Conservation (phyloP, 1,284 basidiomycete genomes). For the Mycena citricolor region DNA sequence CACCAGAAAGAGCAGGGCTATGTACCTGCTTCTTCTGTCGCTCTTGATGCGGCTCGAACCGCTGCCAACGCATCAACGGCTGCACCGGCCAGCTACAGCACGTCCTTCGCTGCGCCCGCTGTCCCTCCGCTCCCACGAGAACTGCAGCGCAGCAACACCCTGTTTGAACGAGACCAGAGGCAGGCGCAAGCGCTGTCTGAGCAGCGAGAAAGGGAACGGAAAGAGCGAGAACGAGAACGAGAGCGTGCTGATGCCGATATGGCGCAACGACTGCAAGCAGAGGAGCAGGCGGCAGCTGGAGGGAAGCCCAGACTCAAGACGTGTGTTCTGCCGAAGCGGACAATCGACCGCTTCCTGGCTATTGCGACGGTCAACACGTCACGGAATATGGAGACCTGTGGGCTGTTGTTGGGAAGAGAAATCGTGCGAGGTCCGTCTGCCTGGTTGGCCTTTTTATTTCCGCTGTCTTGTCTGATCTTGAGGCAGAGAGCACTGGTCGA, state of each 20-base stretch:
- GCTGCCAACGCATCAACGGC: background rate
- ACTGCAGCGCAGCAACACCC: background rate
- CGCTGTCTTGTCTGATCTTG: background rate
- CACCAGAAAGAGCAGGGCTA: slow-evolving; percentile 73
- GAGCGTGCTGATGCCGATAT: background rate
- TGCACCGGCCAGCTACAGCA: background rate
- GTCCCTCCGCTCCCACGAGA: background rate
- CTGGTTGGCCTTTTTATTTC: background rate
- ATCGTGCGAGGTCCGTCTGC: slow-evolving; percentile 1
- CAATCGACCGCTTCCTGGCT: slow-evolving; percentile 69
- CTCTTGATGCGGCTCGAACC: slow-evolving; percentile 4
- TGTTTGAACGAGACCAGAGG: background rate
- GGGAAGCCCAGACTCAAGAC: slow-evolving; percentile 45
- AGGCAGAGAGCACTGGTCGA: slow-evolving; percentile 38
- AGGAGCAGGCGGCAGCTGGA: slow-evolving; percentile 17
- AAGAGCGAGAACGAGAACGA: background rate
- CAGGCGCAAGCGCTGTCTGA: background rate
- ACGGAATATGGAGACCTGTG: slow-evolving; percentile 49
- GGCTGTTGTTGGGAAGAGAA: slow-evolving; percentile 40
- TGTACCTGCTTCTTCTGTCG: slow-evolving; percentile 34
- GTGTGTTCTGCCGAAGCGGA: slow-evolving; percentile 67
- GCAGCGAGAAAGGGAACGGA: background rate
- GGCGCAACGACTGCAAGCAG: background rate
- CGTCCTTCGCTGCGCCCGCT: slow-evolving; percentile 1
- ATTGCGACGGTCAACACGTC: slow-evolving; percentile 53